Percentiles rank a stretch among this genome's conserved stretches.
These are phyloP conservation scores for Fusarium devonianum DNA, from an alignment of 2,329 filamentous ascomycete species.

Conservation along the genomic window DNA sequence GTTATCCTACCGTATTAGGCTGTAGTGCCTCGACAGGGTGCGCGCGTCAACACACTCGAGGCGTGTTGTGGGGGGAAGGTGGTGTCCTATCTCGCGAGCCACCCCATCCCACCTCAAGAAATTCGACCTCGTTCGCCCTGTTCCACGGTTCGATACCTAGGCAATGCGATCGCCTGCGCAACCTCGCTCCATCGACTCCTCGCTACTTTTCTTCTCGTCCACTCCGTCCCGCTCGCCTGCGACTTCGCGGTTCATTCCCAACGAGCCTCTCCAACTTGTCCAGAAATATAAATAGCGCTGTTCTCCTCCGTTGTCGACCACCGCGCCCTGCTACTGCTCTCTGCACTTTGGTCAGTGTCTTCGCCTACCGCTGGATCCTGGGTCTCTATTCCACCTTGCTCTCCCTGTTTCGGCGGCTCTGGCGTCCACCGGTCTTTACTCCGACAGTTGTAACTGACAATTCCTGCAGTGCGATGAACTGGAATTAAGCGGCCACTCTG, in stretches of 20 bases:
- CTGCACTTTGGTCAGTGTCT: constrained; percentile 36
- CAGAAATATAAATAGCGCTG: constrained; percentile 36
- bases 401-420: constrained; percentile 20
- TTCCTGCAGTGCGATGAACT: constrained; percentile 47
- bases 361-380: constrained; percentile 15
- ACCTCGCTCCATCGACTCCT: constrained; percentile 21
- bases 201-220: constrained; percentile 35
- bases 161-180: constrained; percentile 27
- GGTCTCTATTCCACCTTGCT: constrained; percentile 2
- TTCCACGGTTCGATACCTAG: constrained; percentile 26
- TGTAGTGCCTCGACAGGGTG: constrained; percentile 32
- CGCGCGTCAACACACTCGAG: constrained; percentile 26
- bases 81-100: constrained; percentile 21
- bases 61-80: constrained; percentile 34
- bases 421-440: constrained; percentile 12
- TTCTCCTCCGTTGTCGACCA: constrained; percentile 6
- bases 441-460: constrained; percentile 20
- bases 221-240: constrained; percentile 38
- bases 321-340: constrained; percentile 1
- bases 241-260: constrained; percentile 9
- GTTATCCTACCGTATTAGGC: constrained; percentile 20
- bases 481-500: constrained; percentile 41
- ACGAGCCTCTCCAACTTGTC: constrained; percentile 7
- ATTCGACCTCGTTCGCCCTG: constrained; percentile 38
- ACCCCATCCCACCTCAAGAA: constrained; percentile 22